These are phyloP conservation scores for Claviceps purpurea DNA, from an alignment of 2,329 filamentous ascomycete species.

Conservation along the genomic window DNA sequence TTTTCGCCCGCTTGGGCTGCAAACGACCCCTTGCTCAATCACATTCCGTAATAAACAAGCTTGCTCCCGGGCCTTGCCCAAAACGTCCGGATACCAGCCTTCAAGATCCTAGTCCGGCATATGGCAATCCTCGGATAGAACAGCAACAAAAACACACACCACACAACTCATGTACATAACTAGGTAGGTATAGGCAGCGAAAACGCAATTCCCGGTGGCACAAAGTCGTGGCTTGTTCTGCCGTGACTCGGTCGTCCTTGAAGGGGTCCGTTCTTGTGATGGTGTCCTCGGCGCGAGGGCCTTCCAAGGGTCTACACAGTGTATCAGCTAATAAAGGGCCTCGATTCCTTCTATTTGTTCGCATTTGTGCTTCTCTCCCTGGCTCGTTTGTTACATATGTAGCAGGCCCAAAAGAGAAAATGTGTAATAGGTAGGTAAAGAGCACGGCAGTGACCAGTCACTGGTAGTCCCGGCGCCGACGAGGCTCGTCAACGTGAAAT, in stretches of 20 bases:
- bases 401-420: no score
- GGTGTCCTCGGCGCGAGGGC: conserved; percentile 1
- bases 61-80: background rate
- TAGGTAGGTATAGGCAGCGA: background rate
- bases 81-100: background rate
- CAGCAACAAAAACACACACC: background rate
- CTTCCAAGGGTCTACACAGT: background rate
- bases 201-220: conserved; percentile 1
- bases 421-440: no score
- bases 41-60: background rate
- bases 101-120: background rate
- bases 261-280: background rate
- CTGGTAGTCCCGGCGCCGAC: no score
- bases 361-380: no score
- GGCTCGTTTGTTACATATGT: no score
- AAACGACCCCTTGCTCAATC: background rate
- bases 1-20: background rate
- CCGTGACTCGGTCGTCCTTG: background rate
- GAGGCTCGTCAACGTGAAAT: no score
- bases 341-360: no score
- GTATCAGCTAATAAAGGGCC: no score
- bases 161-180: background rate
- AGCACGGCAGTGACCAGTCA: no score
- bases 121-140: conserved; percentile 2
- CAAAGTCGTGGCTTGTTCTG: conserved; percentile 3